Base-by-base conservation (phyloP, 352 stramenopile species). In the Phytophthora pisi region DNA sequence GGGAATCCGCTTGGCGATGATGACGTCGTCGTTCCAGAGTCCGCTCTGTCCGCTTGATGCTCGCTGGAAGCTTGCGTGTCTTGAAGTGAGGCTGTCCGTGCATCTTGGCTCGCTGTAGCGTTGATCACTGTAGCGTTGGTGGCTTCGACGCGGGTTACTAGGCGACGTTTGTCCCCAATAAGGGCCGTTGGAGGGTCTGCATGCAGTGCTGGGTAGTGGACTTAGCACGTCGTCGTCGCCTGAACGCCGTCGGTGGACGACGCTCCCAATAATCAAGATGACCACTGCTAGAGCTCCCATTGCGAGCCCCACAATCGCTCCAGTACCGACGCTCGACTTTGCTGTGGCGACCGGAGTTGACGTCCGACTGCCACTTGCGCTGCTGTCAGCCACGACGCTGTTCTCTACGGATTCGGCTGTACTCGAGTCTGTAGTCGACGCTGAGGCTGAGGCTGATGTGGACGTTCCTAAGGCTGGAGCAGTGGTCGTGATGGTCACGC, bases 21-120 rank as follows among this genome's bases (percentile, higher is more conserved):
- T 72, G 30, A 66, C 45, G 34, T 66, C 40, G 54, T 81, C 74
- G 20, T 64, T 63, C 73, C 59, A 70, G 8, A 69, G 34, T 3
- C 51, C 38, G 6, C 5, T 18, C 31, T 54, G 49, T 9, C 58
- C 49, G 10, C 36, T 50, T 18, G 53, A 51, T 20, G 23, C 23
- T 13, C 38, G 38, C 38, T 50, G 31, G 11, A 58, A 47, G 18
- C 31, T 47, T 2, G 10, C 36, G n/a, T 36, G 53, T 10, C 54
- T 42, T 7, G 54, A 51, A 6, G 54, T 24, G 8, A 60, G 23
- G 16, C 16, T 60, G 24, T 51, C 38, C 6, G 54, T 51, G 24
- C 30, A 51, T 11, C 52, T n/a, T 49, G n/a, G 52, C 11, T 58
- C 52, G 16, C 52, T 58, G 51, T 45, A 46, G 5, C 52, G 54